Evolutionary conservation across 352 stramenopile genomes (phyloP), one percentile per base, ranked within the genome.

Genomic region (Plasmopara viticola): DNA sequence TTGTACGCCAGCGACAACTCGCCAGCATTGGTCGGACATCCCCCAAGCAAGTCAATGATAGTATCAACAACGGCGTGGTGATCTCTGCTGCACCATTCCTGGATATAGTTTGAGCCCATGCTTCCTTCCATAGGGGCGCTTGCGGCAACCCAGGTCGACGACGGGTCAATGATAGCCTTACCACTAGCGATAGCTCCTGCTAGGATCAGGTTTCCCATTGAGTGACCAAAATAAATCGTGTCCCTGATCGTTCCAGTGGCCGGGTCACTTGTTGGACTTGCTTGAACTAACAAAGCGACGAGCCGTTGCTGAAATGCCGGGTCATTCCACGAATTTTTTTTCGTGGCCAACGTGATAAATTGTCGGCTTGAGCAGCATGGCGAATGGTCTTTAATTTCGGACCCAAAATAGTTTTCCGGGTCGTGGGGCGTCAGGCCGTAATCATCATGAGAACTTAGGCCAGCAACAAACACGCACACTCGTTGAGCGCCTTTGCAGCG

Each of bases 161-260:
- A 72, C 10, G 52, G 28, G 9, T 64, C 68, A 9, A 84, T 45
- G 9, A 34, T 59, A 29, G 58, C 70, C 35, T 62, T 60, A 6
- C 58, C 51, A 13, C 51, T 57, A 9, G 69, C 68, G 40, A 84
- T 61, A 2, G 78, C 76, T 18, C 68, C 64, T 0, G 52, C 59
- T 12, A 86, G 29, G 33, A 77, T 68, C 9, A 87, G 52, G 51
- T 80, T 86, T 6, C 58, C 78, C 74, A 87, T 84, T 15, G 75
- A 90, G 49, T 90, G 75, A 1, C 56, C 65, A 1, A 90, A 47
- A 31, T 84, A 56, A 61, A 87, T 87, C 8, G 76, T 79, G 50
- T 86, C 64, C 51, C 75, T 66, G 60, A 86, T 69, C 10, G 64
- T 76, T n/a, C 57, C 58, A 7, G 61, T 70, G 10, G 47, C 43